Conservation (phyloP, 805 yeast species). For the Starmerella asiatica region DNA sequence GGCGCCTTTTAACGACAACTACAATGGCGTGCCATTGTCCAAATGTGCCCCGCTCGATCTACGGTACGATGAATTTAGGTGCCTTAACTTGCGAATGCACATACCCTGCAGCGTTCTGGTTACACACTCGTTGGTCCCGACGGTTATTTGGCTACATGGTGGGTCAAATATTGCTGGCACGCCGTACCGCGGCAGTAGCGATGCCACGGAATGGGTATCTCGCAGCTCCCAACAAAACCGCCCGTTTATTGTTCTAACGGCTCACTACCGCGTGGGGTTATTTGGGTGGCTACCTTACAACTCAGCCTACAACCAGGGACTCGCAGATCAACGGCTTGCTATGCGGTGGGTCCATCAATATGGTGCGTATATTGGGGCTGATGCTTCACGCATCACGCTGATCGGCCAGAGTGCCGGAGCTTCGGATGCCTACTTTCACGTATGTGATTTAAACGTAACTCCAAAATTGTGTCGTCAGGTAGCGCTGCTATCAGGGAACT, state of each 20-base stretch:
- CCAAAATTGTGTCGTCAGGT: slow-evolving; percentile 15
- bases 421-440: slow-evolving; percentile 28
- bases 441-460: slow-evolving; percentile 13
- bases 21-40: slow-evolving; percentile 10
- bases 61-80: slow-evolving; percentile 23
- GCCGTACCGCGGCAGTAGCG: slow-evolving; percentile 22
- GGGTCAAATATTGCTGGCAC: slow-evolving; percentile 30
- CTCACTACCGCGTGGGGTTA: slow-evolving; percentile 30
- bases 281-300: slow-evolving; percentile 32
- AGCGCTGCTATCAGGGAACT: slow-evolving; percentile 22
- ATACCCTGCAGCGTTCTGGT: slow-evolving; percentile 4
- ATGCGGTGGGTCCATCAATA: slow-evolving; percentile 35
- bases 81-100: slow-evolving; percentile 25
- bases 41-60: slow-evolving; percentile 16
- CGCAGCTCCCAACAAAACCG: slow-evolving; percentile 15
- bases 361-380: slow-evolving; percentile 37
- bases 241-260: slow-evolving; percentile 28
- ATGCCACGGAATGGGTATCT: slow-evolving; percentile 22
- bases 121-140: slow-evolving; percentile 23
- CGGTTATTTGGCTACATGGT: slow-evolving; percentile 31
- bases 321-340: slow-evolving; percentile 37
- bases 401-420: slow-evolving; percentile 40
- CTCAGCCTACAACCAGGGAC: slow-evolving; percentile 29
- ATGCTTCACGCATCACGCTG: slow-evolving; percentile 32
- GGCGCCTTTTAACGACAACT: slow-evolving; percentile 16